Percentiles rank a stretch among this genome's conserved stretches.
phyloP scores from a whole-genome alignment of 1,284 basidiomycete genomes.

The Cryptococcus sp. region DNA sequence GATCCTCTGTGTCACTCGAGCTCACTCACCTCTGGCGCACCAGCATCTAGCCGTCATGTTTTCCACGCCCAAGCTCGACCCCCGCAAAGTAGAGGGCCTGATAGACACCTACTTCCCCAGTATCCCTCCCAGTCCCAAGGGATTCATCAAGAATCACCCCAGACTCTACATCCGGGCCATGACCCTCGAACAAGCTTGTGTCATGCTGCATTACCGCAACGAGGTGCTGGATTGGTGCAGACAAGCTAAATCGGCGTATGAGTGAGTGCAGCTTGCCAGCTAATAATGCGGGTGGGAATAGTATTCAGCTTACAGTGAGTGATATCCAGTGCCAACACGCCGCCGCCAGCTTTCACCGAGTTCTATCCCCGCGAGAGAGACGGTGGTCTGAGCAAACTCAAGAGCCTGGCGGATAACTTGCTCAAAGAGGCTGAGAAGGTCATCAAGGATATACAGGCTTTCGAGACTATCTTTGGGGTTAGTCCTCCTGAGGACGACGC shows the following conservation, averaged over 20 bases:
- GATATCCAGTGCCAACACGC: not conserved
- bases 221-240: conserved; percentile 15
- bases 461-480: conserved; percentile 4
- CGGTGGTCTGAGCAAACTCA: not conserved
- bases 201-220: conserved; percentile 11
- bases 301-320: not conserved
- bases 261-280: too few species aligned
- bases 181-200: conserved; percentile 5
- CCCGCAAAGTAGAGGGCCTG: conserved; percentile 10
- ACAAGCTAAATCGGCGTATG: not conserved
- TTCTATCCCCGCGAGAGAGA: conserved; percentile 7
- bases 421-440: conserved; percentile 11
- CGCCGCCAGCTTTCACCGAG: not conserved
- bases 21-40: too few species aligned
- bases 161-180: conserved; percentile 26
- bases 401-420: conserved; percentile 8
- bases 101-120: conserved; percentile 32
- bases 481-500: too few species aligned
- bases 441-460: conserved; percentile 1
- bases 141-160: not conserved
- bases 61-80: conserved; percentile 10
- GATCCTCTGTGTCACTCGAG: not conserved
- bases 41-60: conserved; percentile 21
- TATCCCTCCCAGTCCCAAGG: not conserved
- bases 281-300: not conserved